Evolutionary conservation across 768 basidiomycete genomes (phyloP).

Genomic region (Tulasnella sp.): DNA sequence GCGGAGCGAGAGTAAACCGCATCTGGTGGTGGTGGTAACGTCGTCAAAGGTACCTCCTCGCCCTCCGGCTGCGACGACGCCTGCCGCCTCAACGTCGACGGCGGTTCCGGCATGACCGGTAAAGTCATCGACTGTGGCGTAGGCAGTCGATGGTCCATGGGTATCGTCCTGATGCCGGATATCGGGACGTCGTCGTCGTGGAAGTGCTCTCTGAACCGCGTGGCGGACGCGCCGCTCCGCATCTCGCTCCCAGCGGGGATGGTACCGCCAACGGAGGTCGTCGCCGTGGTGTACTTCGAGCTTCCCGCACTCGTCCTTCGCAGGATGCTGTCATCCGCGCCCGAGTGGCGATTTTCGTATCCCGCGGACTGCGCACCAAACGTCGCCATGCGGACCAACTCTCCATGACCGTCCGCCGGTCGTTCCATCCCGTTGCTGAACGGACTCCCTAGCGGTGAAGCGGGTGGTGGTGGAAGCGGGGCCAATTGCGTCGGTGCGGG

Average conservation of each 20-base stretch:
- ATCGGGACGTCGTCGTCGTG: slow-evolving; percentile 5
- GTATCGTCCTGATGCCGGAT: neutral
- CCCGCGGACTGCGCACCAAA: neutral
- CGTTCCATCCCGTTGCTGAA: neutral
- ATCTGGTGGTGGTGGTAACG: slow-evolving; percentile 12
- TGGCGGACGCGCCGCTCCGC: neutral
- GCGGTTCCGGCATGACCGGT: slow-evolving; percentile 6
- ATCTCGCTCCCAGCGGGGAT: neutral
- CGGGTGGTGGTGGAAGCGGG: slow-evolving; percentile 12
- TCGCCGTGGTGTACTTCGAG: slow-evolving; percentile 11
- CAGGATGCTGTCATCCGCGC: neutral
- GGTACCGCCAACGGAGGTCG: neutral
- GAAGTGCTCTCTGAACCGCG: slow-evolving; percentile 8
- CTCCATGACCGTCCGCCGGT: neutral
- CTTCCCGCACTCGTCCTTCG: neutral
- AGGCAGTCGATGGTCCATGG: neutral
- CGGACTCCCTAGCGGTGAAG: neutral
- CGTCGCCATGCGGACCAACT: neutral
- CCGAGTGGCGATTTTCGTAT: neutral
- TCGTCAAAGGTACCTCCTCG: neutral
- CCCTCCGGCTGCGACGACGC: neutral
- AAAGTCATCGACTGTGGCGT: neutral
- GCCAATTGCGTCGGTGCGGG: neutral
- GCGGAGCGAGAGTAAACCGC: slow-evolving; percentile 23
- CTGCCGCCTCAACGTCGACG: slow-evolving; percentile 6